A percentile compares a stretch with the other conserved stretches of the same genome.
phyloP scores from a whole-genome alignment of 2,329 filamentous ascomycete species.

The Talaromyces marneffei region DNA sequence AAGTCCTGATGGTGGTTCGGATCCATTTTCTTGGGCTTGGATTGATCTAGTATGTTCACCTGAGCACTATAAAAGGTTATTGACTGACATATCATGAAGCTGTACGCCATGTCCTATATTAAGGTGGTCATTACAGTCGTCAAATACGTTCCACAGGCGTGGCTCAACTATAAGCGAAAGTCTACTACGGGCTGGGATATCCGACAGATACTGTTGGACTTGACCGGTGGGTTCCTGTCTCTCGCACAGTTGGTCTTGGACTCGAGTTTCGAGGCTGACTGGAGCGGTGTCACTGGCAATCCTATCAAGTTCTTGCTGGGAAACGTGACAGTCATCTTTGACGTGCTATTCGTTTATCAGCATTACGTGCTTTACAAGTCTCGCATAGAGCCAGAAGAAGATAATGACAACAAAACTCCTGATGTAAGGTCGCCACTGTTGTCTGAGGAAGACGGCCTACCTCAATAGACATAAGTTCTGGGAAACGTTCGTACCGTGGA shows the following conservation, averaged over 20 bases:
- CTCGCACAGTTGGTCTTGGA: slow-evolving; percentile 78
- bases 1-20: slow-evolving; percentile 40
- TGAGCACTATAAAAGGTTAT: neutral
- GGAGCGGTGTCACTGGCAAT: slow-evolving; percentile 86
- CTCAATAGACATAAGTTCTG: neutral
- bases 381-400: slow-evolving; percentile 20
- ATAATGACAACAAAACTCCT: slow-evolving; percentile 18
- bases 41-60: slow-evolving; percentile 55
- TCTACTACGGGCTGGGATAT: slow-evolving; percentile 89
- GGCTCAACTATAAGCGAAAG: slow-evolving; percentile 75
- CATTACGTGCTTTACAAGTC: slow-evolving; percentile 72
- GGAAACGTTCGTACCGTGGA: neutral
- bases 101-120: slow-evolving; percentile 72
- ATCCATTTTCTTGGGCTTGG: slow-evolving; percentile 54
- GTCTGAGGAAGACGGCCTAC: slow-evolving; percentile 7
- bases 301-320: slow-evolving; percentile 83
- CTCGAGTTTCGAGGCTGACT: slow-evolving; percentile 75
- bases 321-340: slow-evolving; percentile 80
- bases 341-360: slow-evolving; percentile 78
- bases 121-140: slow-evolving; percentile 83
- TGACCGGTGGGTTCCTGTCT: slow-evolving; percentile 74
- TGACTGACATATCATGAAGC: slow-evolving; percentile 33
- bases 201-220: slow-evolving; percentile 73
- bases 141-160: slow-evolving; percentile 86
- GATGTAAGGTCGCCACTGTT: slow-evolving; percentile 28